Base-by-base conservation (phyloP, 306 rosid genomes). In the Erythrophleum fordii region DNA sequence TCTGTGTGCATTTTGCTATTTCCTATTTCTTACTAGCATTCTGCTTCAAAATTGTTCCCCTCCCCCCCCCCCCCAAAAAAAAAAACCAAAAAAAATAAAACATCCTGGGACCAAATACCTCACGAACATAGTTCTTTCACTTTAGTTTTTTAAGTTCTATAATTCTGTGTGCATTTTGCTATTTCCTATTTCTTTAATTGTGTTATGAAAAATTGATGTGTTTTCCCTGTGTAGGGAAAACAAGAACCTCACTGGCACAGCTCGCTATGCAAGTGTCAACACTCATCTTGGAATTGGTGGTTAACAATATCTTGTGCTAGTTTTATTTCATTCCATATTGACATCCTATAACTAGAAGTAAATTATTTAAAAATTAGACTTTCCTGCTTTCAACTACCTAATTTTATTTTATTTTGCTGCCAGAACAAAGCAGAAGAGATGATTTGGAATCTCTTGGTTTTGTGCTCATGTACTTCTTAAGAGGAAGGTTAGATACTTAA, bases 351-450 rank as follows among this genome's bases (percentile, higher is more conserved):
- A 25, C 52, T 55, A 58, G 29, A 76, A 62, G 44, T 78, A 69
- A 49, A 28, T 67, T 53, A 8, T 75, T 59, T 14, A 56, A 42
- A 69, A 29, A 20, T 58, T 73, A 67, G 75, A 41, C 65, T 56
- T 5, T 18, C 56, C 72, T 76, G 26, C 22, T 69, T 76, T n/a
- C 53, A 53, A 65, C 56, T 51, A 73, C 80, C 78, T 87, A 41
- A 82, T 74, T 60, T 20, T 45, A 70, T 72, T 67, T 75, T 51
- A 78, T 81, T 86, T 78, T 78, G 34, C 62, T 76, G 83, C 85
- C 85, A 96, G 99, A 96, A 78, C 99, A 96, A 89, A 96, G 99
- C 95, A 88, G 99, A 92, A 96, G 99, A 92, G 99, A 96, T 86
- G 99, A 96, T 87, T 83, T 96, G 87, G 99, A 96, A 83, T 96